phyloP scores from a whole-genome alignment of 2,329 filamentous ascomycete genomes.

The Cladosporium sp. region DNA sequence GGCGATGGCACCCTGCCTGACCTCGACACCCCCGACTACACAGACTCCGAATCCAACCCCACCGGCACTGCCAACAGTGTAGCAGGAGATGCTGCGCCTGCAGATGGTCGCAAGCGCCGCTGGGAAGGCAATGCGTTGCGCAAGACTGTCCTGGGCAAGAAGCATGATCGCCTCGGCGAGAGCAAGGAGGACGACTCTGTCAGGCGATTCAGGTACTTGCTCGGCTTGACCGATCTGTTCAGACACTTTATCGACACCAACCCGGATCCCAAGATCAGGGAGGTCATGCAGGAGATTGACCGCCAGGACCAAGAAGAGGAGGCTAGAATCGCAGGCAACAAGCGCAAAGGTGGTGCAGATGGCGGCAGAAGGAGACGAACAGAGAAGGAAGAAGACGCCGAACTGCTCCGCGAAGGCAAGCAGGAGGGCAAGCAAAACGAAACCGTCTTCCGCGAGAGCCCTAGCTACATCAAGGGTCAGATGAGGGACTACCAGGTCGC shows the following conservation, averaged over 20 bases:
- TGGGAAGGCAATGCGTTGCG: conserved; percentile 85
- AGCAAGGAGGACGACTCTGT: conserved; percentile 98
- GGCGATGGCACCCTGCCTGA: conserved; percentile 31
- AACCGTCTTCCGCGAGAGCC: conserved; percentile 90
- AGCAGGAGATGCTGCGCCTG: conserved; percentile 62
- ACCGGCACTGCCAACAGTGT: conserved; percentile 75
- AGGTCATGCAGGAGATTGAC: conserved; percentile 92
- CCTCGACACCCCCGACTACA: conserved; percentile 61
- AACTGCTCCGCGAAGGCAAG: conserved; percentile 80
- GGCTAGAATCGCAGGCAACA: conserved; percentile 67
- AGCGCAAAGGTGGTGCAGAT: conserved; percentile 78
- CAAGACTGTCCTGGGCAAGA: conserved; percentile 89
- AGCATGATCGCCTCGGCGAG: conserved; percentile 86
- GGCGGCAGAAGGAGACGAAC: conserved; percentile 78
- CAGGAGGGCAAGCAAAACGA: conserved; percentile 72
- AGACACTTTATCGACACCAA: conserved; percentile 99
- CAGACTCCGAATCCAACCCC: conserved; percentile 63
- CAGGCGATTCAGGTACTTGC: conserved; percentile 86
- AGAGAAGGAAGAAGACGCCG: conserved; percentile 96
- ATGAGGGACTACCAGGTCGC: conserved; percentile 98
- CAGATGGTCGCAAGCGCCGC: conserved; percentile 78
- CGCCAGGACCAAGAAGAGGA: conserved; percentile 74
- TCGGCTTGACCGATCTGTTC: conserved; percentile 93
- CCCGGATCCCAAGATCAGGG: conserved; percentile 88
- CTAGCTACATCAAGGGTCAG: conserved; percentile 73